Evolutionary conservation across 805 yeast genomes (phyloP), one percentile per base, ranked within the genome.

Genomic region (Lipomyces lipofer): DNA sequence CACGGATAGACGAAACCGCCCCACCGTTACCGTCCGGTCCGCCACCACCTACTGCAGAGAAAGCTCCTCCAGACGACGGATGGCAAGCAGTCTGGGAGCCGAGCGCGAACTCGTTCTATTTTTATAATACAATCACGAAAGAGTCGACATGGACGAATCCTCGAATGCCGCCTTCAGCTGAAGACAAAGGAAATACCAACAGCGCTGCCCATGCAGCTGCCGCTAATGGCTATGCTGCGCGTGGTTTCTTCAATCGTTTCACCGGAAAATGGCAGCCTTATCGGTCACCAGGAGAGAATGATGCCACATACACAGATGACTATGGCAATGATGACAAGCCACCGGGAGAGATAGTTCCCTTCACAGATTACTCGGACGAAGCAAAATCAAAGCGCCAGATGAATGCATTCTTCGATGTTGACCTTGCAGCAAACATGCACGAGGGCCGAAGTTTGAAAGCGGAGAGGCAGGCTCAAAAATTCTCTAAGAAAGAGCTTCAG

Each of bases 91-190:
- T 64, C 9, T 63, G 58, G 51, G 69, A 66, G 36, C 50, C 51
- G 4, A 43, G 46, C 3, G 35, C 47, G 12, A 43, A 45, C 8
- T 59, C 63, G 24, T 64, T 62, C 43, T 66, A 66, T 35, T 66
- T 64, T 44, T 57, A 64, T 63, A 66, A 66, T 51, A 48, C 52
- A 27, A 28, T 44, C 43, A 66, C 65, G 7, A 42, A 48, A 19
- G 62, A 47, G 40, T 60, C 66, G 15, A 66, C 67, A 9, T 66
- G 68, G 69, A 49, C 49, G n/a, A 64, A 58, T 25, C 69, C 69
- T 12, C 48, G 64, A 8, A 52, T 45, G 13, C 25, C 29, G 12
- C 5, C 8, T 17, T 15, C n/a, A 9, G 39, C n/a, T 13, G 32
- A 40, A 13, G 43, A 29, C 10, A 15, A 47, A 5, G 22, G 13